A percentile compares a stretch with the other conserved stretches of the same genome.
These are phyloP conservation scores for Trichophyton simii DNA, from an alignment of 2,329 filamentous ascomycete species.

Conservation along the genomic window DNA sequence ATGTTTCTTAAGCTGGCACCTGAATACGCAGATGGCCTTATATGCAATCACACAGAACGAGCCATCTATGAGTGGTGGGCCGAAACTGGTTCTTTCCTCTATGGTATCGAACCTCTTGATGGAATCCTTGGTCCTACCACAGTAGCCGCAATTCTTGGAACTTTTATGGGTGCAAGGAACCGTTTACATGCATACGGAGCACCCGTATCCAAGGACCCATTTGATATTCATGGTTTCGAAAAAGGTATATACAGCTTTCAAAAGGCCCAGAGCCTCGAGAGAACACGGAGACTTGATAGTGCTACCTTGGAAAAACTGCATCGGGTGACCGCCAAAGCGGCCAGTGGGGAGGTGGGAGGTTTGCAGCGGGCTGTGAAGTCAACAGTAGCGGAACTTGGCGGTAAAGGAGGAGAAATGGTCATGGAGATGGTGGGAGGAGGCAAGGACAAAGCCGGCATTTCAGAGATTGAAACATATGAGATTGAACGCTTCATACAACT, in stretches of 20 bases:
- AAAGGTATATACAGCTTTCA: conserved; percentile 79
- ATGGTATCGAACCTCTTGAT: conserved; percentile 77
- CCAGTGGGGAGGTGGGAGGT: conserved; percentile 77
- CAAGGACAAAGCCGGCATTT: conserved; percentile 76
- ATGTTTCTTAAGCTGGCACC: conserved; percentile 78
- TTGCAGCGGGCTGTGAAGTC: conserved; percentile 92
- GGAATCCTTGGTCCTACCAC: conserved; percentile 87
- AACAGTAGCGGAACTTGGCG: conserved; percentile 83
- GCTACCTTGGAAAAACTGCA: conserved; percentile 73
- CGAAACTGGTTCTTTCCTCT: conserved; percentile 82
- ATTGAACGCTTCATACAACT: conserved; percentile 71
- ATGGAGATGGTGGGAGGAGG: conserved; percentile 77
- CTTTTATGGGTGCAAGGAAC: conserved; percentile 81
- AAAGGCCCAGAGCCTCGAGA: conserved; percentile 69
- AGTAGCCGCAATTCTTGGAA: conserved; percentile 73
- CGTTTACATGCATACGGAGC: conserved; percentile 73
- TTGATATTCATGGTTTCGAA: conserved; percentile 72
- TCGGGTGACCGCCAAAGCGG: conserved; percentile 75
- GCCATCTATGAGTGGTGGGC: conserved; percentile 94
- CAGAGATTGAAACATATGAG: conserved; percentile 83
- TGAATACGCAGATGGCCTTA: conserved; percentile 78
- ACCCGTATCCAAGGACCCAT: conserved; percentile 78
- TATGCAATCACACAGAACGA: conserved; percentile 86
- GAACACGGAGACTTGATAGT: conserved; percentile 67
- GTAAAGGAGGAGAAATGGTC: conserved; percentile 86